Percentiles rank a stretch among this genome's conserved stretches.
Evolutionary conservation across 1,139 yeast species (phyloP).

Genomic region (Saccharomyces hybrid): DNA sequence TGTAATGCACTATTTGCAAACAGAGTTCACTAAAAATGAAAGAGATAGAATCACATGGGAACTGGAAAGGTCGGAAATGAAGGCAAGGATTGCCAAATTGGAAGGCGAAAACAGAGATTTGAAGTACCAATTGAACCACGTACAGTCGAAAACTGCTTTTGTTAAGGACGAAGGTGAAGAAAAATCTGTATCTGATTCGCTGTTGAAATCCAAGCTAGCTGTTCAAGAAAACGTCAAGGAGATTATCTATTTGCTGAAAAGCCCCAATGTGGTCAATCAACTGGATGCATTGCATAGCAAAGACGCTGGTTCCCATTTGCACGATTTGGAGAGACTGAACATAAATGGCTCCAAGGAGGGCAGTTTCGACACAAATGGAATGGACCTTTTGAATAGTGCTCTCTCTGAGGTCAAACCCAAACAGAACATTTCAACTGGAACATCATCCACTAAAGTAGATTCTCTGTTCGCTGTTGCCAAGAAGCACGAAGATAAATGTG

Average conservation of each 20-base stretch:
- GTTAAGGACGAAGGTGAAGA: conserved; percentile 8
- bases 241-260: conserved; percentile 30
- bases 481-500: not conserved
- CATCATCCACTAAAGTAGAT: not conserved
- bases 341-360: not conserved
- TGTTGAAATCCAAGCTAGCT: conserved; percentile 23
- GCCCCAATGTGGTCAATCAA: conserved; percentile 25
- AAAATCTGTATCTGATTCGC: conserved; percentile 2
- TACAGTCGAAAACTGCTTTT: conserved; percentile 22
- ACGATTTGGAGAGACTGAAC: conserved; percentile 22
- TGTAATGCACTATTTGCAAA: conserved; percentile 50
- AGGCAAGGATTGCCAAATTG: conserved; percentile 52
- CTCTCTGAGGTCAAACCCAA: not conserved
- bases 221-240: conserved; percentile 33
- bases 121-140: conserved; percentile 41
- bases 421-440: not conserved
- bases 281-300: conserved; percentile 17
- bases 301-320: conserved; percentile 19
- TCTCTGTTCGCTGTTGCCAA: not conserved
- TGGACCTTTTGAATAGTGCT: not conserved
- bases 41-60: conserved; percentile 52
- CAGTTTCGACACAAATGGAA: not conserved
- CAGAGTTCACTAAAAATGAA: conserved; percentile 50
- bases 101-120: conserved; percentile 56
- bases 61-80: conserved; percentile 47